Evolutionary conservation across 2,329 filamentous ascomycete species (phyloP), one percentile per base, ranked within the genome.

Genomic region (Penicillium griseofulvum): DNA sequence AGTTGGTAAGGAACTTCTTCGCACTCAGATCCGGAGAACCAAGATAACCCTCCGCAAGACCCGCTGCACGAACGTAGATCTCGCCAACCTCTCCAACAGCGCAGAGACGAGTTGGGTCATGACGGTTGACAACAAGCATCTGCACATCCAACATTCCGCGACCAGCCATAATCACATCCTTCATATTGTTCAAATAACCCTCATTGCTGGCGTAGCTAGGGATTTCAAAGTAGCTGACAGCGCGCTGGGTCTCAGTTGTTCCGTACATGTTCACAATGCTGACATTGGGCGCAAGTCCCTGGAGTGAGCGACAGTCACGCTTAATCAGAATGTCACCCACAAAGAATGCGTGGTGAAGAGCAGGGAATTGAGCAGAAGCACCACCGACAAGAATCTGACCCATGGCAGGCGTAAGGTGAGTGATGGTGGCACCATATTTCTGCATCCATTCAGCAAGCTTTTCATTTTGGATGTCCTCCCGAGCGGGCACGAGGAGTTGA

Each of bases 371-470:
- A 0, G 90, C 86, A 3, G 78, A 87, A 24, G 91, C 89, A 62
- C 89, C 90, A 41, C 91, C 92, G n/a, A 93, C 87, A 2, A 97
- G 78, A 58, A 97, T 94, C 65, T 97, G 90, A 52, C 92, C 92
- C 92, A 97, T 97, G 54, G 94, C 94, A 10, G 94, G 94, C 1
- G 94, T 99, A 37, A 97, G 77, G 74, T 97, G 94, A 12, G 88
- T 91, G 19, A 91, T 89, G 16, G 87, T 96, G 3, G 89, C 85
- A 52, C 82, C 77, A 68, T 89, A 83, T 49, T 87, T 83, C 49
- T 81, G 80, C 82, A 97, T 90, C 94, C 94, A 99, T 68, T 96
- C 91, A 5, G 87, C 87, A 14, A 97, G 79, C 65, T 81, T 86
- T 74, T 96, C 92, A 70, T 97, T 89, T 51, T 87, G 84, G 56